Conservation (phyloP, 495 filamentous ascomycete species). For the Halenospora varia region DNA sequence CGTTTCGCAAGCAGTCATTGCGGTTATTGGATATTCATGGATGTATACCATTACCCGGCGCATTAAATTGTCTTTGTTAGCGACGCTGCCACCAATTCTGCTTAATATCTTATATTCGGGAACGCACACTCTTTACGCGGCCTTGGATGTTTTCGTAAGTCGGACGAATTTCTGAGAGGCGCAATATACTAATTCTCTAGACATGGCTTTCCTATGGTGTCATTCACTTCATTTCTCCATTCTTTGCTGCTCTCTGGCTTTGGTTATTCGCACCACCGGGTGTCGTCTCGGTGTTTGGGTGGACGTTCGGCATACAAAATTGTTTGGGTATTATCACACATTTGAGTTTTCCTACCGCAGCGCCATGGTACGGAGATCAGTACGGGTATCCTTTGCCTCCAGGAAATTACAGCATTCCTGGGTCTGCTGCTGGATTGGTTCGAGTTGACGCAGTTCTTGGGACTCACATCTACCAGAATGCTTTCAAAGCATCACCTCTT, state of each 20-base stretch:
- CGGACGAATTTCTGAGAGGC: background rate
- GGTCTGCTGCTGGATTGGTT: constrained; percentile 79
- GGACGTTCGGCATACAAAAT: constrained; percentile 87
- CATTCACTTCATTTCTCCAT: constrained; percentile 14
- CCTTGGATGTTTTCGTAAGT: constrained; percentile 14
- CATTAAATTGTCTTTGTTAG: constrained; percentile 6
- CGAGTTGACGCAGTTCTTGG: constrained; percentile 85
- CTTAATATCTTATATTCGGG: constrained; percentile 14
- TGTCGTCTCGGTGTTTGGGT: constrained; percentile 78
- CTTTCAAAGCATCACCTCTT: constrained; percentile 79
- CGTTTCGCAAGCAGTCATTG: background rate
- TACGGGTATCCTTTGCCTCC: constrained; percentile 69
- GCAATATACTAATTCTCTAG: background rate
- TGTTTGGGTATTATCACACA: constrained; percentile 80
- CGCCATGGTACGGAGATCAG: constrained; percentile 90
- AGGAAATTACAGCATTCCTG: constrained; percentile 83
- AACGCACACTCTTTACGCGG: constrained; percentile 6
- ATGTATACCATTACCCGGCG: constrained; percentile 11
- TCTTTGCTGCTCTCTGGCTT: constrained; percentile 15
- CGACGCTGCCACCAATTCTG: constrained; percentile 3
- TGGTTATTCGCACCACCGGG: constrained; percentile 76
- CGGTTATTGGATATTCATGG: constrained; percentile 10
- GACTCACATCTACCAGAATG: constrained; percentile 86
- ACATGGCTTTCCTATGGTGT: constrained; percentile 17
- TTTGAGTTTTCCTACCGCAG: constrained; percentile 85